Evolutionary conservation across 2,329 filamentous ascomycete species (phyloP), one percentile per base, ranked within the genome.

Genomic region (Diaporthe vaccinii): DNA sequence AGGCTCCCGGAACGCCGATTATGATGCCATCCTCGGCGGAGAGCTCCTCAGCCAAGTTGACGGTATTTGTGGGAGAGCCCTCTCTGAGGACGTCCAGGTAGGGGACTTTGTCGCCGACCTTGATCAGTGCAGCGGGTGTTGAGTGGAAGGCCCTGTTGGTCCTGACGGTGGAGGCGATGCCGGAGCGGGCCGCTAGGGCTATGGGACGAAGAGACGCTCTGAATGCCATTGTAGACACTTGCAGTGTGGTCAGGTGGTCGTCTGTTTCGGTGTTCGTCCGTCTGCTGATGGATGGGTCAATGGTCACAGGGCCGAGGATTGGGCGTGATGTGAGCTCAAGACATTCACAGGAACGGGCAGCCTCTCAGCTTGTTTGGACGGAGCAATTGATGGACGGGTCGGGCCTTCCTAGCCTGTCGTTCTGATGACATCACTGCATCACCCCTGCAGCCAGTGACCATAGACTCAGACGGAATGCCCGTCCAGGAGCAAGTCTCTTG

Each of bases 21-120:
- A 98, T 93, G 80, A 98, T 85, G 75, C 94, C 95, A 82, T 95
- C 94, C 78, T 91, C 92, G 77, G 88, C 88, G 77, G 84, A 82
- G 78, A 97, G 89, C 86, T 97, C 95, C 78, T 93, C 90, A 79
- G 94, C 91, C 76, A 98, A 89, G 85, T 95, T 96, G 84, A 98
- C 92, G 85, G 96, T 97, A 89, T 95, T 97, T 76, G 94, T 95
- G 0, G 96, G 96, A n/a, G 93, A 95, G 85, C 91, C 90, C 86
- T 98, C 94, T 78, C 92, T 93, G 79, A 98, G 90, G 68, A 94
- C 92, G 78, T 95, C 91, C 75, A 96, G 86, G 84, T 92, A 86
- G 59, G 96, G 97, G 73, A 98, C 88, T 79, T 89, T 86, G 84
- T 98, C 95, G 81, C 96, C 96, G 76, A 92, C 92, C 80, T 93